A percentile compares a stretch with the other conserved stretches of the same genome.
Evolutionary conservation across 768 basidiomycete genomes (phyloP).

Genomic region (Tulasnella sp.): DNA sequence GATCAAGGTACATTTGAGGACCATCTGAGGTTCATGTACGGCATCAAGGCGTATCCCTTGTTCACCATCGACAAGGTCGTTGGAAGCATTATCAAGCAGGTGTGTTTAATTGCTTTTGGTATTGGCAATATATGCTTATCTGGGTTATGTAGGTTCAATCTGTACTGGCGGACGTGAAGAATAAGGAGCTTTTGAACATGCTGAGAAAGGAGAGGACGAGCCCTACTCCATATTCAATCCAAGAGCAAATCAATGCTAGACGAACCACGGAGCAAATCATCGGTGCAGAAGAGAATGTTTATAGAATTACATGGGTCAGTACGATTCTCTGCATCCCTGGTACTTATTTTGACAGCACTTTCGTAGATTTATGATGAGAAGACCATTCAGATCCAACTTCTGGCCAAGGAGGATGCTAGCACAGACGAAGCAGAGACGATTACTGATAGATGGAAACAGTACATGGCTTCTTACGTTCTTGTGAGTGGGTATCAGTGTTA

Average conservation of each 20-base stretch:
- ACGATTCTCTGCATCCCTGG: neutral
- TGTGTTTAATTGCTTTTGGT: constrained; percentile 26
- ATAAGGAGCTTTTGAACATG: constrained; percentile 71
- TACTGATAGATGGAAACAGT: constrained; percentile 30
- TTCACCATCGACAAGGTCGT: constrained; percentile 94
- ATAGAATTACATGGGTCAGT: constrained; percentile 32
- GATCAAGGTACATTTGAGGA: constrained; percentile 91
- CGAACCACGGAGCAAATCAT: constrained; percentile 29
- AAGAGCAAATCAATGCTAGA: constrained; percentile 32
- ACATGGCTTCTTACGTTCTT: constrained; percentile 31
- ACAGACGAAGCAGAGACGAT: constrained; percentile 30
- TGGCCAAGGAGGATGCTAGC: constrained; percentile 32
- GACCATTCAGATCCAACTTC: constrained; percentile 28
- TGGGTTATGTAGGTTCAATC: constrained; percentile 57
- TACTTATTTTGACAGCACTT: neutral
- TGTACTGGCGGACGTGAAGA: constrained; percentile 69
- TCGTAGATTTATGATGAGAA: constrained; percentile 23
- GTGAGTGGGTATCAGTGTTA: constrained; percentile 19
- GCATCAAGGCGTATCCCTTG: constrained; percentile 77
- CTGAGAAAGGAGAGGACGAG: constrained; percentile 47
- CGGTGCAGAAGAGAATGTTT: constrained; percentile 32
- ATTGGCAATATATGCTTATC: constrained; percentile 35
- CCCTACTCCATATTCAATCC: constrained; percentile 19
- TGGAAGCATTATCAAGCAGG: constrained; percentile 82
- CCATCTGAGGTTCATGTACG: constrained; percentile 89